A percentile compares a stretch with the other conserved stretches of the same genome.
phyloP scores from a whole-genome alignment of 352 stramenopile species.

The Pilasporangium apinafurcum region DNA sequence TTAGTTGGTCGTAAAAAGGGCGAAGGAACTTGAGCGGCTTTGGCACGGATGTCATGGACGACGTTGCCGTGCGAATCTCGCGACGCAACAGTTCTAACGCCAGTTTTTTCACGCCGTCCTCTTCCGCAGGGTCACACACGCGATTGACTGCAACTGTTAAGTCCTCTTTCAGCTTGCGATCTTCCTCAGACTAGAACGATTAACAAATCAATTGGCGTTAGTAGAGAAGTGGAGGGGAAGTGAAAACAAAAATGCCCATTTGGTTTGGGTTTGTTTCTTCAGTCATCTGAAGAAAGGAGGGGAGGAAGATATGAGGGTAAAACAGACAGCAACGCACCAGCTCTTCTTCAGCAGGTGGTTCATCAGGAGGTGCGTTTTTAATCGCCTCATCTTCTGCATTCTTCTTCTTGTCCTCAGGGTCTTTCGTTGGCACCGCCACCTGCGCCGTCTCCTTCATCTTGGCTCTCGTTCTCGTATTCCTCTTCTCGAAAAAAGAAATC shows the following conservation, averaged over 20 bases:
- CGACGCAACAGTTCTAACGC: slow-evolving; percentile 95
- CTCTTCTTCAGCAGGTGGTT: slow-evolving; percentile 52
- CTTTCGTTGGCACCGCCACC: slow-evolving; percentile 53
- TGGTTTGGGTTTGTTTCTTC: no score
- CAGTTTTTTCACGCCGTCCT: slow-evolving; percentile 67
- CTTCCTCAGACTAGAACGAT: slow-evolving; percentile 75
- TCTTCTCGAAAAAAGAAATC: no score
- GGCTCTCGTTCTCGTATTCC: slow-evolving; percentile 11
- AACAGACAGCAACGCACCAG: slow-evolving; percentile 29
- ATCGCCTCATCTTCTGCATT: slow-evolving; percentile 13
- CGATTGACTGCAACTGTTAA: slow-evolving; percentile 85
- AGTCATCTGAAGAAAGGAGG: no score
- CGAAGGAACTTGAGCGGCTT: slow-evolving; percentile 99
- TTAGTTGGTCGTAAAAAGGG: slow-evolving; percentile 94
- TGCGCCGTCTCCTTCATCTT: slow-evolving; percentile 65
- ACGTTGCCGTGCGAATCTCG: slow-evolving; percentile 96
- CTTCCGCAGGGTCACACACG: slow-evolving; percentile 58
- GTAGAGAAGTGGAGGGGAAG: no score
- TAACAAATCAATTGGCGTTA: no score
- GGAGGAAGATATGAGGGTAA: no score
- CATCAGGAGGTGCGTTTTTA: no score
- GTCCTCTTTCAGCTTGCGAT: slow-evolving; percentile 91
- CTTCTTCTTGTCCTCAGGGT: slow-evolving; percentile 48
- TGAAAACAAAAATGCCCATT: no score
- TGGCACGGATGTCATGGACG: slow-evolving; percentile 98